Evolutionary conservation across 73 alveolate genomes (phyloP).

Genomic region (Breviolum minutum): DNA sequence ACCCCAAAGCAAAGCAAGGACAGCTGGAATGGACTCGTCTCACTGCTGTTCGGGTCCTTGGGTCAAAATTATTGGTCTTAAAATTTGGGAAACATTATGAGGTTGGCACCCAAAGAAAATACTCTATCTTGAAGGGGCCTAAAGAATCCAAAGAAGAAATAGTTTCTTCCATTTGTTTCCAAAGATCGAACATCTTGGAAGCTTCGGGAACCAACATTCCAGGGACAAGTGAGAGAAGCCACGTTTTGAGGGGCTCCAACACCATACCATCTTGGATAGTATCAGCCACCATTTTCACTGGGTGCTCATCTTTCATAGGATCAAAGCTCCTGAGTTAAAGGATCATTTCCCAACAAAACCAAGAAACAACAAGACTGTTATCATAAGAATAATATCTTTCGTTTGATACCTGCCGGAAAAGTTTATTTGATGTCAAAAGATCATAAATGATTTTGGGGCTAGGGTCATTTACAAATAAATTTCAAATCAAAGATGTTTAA

Average conservation of each 20-base stretch:
- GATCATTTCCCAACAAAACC: not conserved
- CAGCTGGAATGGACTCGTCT: not conserved
- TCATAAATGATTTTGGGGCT: no score
- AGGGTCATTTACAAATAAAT: no score
- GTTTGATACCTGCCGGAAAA: no score
- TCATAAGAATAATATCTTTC: no score
- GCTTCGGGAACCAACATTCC: not conserved
- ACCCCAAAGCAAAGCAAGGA: not conserved
- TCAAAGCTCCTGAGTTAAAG: constrained; percentile 2
- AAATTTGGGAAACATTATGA: not conserved
- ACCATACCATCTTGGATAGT: not conserved
- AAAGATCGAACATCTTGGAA: not conserved
- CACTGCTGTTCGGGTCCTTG: not conserved
- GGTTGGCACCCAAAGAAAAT: no score
- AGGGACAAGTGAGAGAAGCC: not conserved
- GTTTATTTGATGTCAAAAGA: no score
- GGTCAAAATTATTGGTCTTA: not conserved
- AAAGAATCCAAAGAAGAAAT: no score
- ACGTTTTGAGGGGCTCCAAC: not conserved
- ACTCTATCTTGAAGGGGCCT: no score
- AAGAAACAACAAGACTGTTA: no score
- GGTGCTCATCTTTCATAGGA: not conserved
- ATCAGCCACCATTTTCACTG: not conserved
- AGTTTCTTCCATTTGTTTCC: not conserved
- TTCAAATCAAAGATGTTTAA: not conserved